Conservation (phyloP, 75 land plant genomes). For the Cupressus sempervirens region DNA sequence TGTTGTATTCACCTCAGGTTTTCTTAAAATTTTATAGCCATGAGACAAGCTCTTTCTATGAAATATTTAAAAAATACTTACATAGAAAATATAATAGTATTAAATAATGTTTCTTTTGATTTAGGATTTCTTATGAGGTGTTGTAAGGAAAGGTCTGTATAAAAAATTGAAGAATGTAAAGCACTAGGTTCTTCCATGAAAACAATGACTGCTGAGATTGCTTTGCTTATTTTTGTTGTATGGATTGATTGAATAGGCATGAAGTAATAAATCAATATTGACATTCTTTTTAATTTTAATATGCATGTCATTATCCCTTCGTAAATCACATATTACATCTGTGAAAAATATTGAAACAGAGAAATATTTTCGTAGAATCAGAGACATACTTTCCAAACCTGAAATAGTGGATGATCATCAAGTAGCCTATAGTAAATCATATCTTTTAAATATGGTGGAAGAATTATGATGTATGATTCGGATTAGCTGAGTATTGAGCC, state of each 20-base stretch:
- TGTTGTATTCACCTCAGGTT: slow-evolving; percentile 59
- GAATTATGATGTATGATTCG: neutral
- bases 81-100: neutral
- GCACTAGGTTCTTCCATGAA: neutral
- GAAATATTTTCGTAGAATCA: neutral
- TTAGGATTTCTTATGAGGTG: neutral
- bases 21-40: slow-evolving; percentile 14
- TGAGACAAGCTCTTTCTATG: neutral
- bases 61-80: neutral
- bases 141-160: neutral
- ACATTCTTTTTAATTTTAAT: neutral
- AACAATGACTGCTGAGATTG: neutral
- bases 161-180: neutral
- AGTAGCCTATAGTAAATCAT: neutral
- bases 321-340: neutral
- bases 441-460: neutral
- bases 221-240: neutral
- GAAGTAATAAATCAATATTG: neutral
- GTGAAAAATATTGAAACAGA: neutral
- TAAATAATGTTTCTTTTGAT: neutral
- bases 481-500: neutral
- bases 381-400: neutral
- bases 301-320: neutral
- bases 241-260: neutral
- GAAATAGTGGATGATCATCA: neutral